phyloP scores from a whole-genome alignment of 352 stramenopile species.

The Phytophthora sp. region DNA sequence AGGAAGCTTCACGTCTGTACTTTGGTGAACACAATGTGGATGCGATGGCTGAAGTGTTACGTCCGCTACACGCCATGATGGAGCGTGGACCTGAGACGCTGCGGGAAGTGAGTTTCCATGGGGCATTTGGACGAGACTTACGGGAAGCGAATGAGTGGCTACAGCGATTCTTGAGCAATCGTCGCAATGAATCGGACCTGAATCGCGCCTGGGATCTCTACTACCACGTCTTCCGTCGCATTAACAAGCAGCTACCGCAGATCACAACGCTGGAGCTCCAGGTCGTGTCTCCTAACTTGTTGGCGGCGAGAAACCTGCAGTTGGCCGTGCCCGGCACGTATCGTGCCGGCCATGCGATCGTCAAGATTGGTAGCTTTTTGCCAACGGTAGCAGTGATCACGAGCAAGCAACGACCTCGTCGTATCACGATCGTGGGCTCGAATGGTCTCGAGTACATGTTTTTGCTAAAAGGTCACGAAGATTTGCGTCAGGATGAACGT shows the following conservation, averaged over 20 bases:
- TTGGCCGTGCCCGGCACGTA: conserved; percentile 96
- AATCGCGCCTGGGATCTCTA: conserved; percentile 99
- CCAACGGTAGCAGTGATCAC: conserved; percentile 96
- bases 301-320: conserved; percentile 92
- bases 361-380: conserved; percentile 91
- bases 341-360: conserved; percentile 66
- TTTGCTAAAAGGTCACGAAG: conserved; percentile 99
- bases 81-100: conserved; percentile 86
- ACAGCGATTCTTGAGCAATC: conserved; percentile 63
- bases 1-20: conserved; percentile 97
- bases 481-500: conserved; percentile 98
- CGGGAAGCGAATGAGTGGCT: conserved; percentile 84
- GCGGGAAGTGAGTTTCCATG: conserved; percentile 81
- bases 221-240: conserved; percentile 96
- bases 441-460: conserved; percentile 99
- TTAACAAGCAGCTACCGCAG: conserved; percentile 90
- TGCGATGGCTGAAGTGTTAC: conserved; percentile 95
- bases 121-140: conserved; percentile 93
- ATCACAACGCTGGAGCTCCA: conserved; percentile 97
- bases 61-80: conserved; percentile 94
- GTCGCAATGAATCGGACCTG: conserved; percentile 82
- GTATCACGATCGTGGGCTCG: conserved; percentile 95
- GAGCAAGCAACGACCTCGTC: conserved; percentile 97
- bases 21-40: conserved; percentile 98
- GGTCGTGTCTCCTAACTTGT: conserved; percentile 94